A percentile compares a stretch with the other conserved stretches of the same genome.
Conservation (phyloP, 2,329 filamentous ascomycete species). For the Cordyceps farinosa region DNA sequence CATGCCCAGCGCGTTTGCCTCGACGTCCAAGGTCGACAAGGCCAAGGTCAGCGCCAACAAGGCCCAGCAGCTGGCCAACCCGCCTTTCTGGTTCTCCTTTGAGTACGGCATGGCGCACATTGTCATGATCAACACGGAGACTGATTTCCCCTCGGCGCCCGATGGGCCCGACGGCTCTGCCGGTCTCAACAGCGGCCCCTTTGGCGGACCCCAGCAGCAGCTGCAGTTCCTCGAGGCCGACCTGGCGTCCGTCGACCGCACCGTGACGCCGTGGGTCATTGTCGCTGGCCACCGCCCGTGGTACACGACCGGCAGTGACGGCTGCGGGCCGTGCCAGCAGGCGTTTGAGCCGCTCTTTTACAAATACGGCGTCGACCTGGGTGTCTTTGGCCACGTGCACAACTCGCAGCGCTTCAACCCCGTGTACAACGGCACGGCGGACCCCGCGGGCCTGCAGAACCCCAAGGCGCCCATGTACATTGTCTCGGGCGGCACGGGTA, state of each 20-base stretch:
- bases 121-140: slow-evolving; percentile 34
- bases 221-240: slow-evolving; percentile 53
- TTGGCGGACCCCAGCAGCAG: slow-evolving; percentile 47
- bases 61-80: slow-evolving; percentile 36
- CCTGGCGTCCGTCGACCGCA: slow-evolving; percentile 53
- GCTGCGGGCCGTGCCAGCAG: slow-evolving; percentile 46
- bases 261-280: slow-evolving; percentile 45
- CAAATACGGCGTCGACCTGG: slow-evolving; percentile 55
- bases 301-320: slow-evolving; percentile 40
- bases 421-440: slow-evolving; percentile 33
- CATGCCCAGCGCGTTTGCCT: slow-evolving; percentile 50
- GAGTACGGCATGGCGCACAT: slow-evolving; percentile 30
- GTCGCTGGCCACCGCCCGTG: slow-evolving; percentile 41
- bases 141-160: slow-evolving; percentile 29
- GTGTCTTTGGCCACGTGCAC: slow-evolving; percentile 55
- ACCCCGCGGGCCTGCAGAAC: slow-evolving; percentile 37
- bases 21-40: slow-evolving; percentile 40
- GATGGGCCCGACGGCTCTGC: slow-evolving; percentile 24
- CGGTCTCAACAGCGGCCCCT: slow-evolving; percentile 45
- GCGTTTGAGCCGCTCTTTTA: slow-evolving; percentile 54
- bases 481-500: slow-evolving; percentile 54
- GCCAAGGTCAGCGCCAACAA: slow-evolving; percentile 44
- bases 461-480: slow-evolving; percentile 29
- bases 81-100: slow-evolving; percentile 29
- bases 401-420: slow-evolving; percentile 53